Percentiles rank a stretch among this genome's conserved stretches.
Evolutionary conservation across 2,329 filamentous ascomycete genomes (phyloP).

Genomic region (Colletotrichum higginsianum): DNA sequence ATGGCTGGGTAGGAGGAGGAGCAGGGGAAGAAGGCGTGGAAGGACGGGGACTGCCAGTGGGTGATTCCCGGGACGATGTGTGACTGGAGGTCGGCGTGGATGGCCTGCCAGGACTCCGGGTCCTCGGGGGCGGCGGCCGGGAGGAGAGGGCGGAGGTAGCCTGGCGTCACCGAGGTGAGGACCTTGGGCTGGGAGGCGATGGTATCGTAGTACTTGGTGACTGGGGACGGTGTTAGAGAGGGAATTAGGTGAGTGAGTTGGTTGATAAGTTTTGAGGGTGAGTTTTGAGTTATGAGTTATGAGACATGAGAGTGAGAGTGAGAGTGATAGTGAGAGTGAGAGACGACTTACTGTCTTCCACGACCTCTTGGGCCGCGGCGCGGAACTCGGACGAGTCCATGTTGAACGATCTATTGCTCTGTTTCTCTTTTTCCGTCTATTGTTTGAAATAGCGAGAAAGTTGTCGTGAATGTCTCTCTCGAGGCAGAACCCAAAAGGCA

Average conservation of each 20-base stretch:
- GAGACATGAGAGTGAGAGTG: not conserved
- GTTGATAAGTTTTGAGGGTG: no score
- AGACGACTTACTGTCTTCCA: constrained; percentile 83
- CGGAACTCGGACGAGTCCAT: constrained; percentile 89
- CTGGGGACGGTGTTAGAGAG: constrained; percentile 58
- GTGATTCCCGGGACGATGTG: constrained; percentile 94
- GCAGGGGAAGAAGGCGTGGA: constrained; percentile 96
- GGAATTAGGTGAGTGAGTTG: no score
- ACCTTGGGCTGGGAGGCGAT: constrained; percentile 77
- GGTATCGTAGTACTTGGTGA: constrained; percentile 86
- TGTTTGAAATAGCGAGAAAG: not conserved
- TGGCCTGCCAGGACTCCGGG: constrained; percentile 82
- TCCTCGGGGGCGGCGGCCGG: constrained; percentile 75
- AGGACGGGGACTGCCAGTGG: constrained; percentile 95
- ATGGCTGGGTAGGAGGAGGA: constrained; percentile 86
- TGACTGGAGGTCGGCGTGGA: constrained; percentile 85
- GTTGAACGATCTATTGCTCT: not conserved
- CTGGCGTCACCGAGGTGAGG: constrained; percentile 83
- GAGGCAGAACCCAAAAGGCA: not conserved
- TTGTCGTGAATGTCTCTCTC: not conserved
- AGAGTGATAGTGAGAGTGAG: not conserved
- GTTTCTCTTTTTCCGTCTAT: not conserved
- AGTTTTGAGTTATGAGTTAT: constrained; percentile 33
- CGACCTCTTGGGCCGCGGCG: constrained; percentile 80
- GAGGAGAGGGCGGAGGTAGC: constrained; percentile 86